phyloP scores from a whole-genome alignment of 2,329 filamentous ascomycete species.

The Cadophora sp. region DNA sequence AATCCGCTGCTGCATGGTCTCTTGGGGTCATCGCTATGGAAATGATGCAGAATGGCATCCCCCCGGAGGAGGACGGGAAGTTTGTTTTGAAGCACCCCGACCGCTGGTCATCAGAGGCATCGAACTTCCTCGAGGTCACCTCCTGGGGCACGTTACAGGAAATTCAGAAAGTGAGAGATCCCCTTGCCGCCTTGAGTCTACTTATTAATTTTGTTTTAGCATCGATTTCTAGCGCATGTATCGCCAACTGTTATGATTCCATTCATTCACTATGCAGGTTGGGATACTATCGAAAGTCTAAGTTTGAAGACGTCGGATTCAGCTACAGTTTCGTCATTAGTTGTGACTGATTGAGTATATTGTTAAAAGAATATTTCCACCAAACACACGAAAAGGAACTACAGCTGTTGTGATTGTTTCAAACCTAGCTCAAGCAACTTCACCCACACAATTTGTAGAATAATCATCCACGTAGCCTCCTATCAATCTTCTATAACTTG shows the following conservation, averaged over 20 bases:
- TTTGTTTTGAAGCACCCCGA: not conserved
- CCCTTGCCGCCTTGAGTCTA: not conserved
- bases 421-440: not conserved
- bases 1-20: not conserved
- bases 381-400: not conserved
- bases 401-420: not conserved
- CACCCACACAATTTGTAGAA: not conserved
- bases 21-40: not conserved
- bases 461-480: not conserved
- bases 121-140: slow-evolving; percentile 23
- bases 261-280: slow-evolving; percentile 10
- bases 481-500: too few species aligned
- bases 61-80: not conserved
- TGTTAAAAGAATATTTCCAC: not conserved
- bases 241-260: slow-evolving; percentile 20
- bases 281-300: slow-evolving; percentile 14
- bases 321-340: not conserved
- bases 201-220: slow-evolving; percentile 19
- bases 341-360: slow-evolving; percentile 1
- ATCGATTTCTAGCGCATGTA: slow-evolving; percentile 22
- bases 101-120: slow-evolving; percentile 19
- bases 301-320: not conserved
- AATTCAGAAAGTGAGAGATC: slow-evolving; percentile 22
- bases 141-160: slow-evolving; percentile 25
- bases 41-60: slow-evolving; percentile 5